Base-by-base conservation (phyloP, 2,329 filamentous ascomycete genomes). In the Fonsecaea multimorphosa region DNA sequence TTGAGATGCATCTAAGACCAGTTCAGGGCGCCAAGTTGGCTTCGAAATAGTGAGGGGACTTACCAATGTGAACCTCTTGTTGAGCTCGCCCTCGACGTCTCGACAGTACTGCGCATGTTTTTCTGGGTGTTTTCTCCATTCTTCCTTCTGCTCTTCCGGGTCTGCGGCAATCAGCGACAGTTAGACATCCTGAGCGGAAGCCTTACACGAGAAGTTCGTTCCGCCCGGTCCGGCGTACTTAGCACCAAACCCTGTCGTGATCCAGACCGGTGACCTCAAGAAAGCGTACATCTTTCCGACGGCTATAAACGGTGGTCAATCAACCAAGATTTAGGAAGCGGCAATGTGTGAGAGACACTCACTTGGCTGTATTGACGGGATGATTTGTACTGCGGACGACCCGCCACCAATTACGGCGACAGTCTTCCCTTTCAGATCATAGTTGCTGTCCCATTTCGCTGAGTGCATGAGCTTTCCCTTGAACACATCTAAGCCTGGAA, bases 331-430 rank as follows among this genome's bases (percentile, higher is more conserved):
- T 24, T 22, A 14, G 19, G n/a, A 16, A 38, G 22, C 3, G 38
- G 49, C 24, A n/a, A 19, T 44, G 7, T 19, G 5, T n/a, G 40
- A 53, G 31, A 19, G 29, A 38, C 16, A 58, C 61, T 60, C 44
- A 67, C 65, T 58, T 16, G 78, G 75, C 70, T 83, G 80, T 54
- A 85, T 82, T 3, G 76, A 76, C 1, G 82, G 82, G 2, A 85
- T 78, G 7, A 87, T 79, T 71, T 86, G 85, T 3, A 85, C 81
- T 0, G 82, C 85, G 9, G 83, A 84, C 49, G 84, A 84, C 1
- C 85, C 85, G 57, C 78, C 86, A 14, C 85, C 86, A 58, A 87
- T 82, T 12, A 87, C 73, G 6, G 81, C 81, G 27, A 86, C 82
- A 9, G 76, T 77, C 68, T 84, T 84, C 32, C 76, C 81, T 2